Percentiles rank a stretch among this genome's conserved stretches.
Evolutionary conservation across 352 stramenopile genomes (phyloP).

Genomic region (Phytophthora boehmeriae): DNA sequence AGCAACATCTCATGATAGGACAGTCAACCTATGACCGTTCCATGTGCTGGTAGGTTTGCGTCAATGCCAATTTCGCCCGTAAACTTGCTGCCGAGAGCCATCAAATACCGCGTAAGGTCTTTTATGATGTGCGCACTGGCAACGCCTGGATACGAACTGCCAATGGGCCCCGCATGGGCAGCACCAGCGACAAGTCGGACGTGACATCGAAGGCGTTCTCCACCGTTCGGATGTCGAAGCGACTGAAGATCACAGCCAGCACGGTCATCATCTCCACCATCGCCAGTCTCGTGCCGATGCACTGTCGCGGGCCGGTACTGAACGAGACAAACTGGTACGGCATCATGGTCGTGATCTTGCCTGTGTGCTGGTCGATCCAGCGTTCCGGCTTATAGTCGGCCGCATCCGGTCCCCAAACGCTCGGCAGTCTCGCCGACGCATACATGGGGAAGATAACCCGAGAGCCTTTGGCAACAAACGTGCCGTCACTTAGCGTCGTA

Average conservation of each 20-base stretch:
- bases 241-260: constrained; percentile 51
- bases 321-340: constrained; percentile 42
- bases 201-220: constrained; percentile 34
- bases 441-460: constrained; percentile 35
- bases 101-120: too few relatives aligned
- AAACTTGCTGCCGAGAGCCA: too few relatives aligned
- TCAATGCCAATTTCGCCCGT: too few relatives aligned
- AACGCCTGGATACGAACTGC: constrained; percentile 22
- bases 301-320: constrained; percentile 37
- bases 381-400: constrained; percentile 48
- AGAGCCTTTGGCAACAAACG: constrained; percentile 32
- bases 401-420: constrained; percentile 50
- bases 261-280: constrained; percentile 46
- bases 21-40: too few relatives aligned
- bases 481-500: constrained; percentile 53
- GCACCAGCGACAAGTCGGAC: constrained; percentile 43
- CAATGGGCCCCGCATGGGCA: constrained; percentile 38
- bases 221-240: constrained; percentile 47
- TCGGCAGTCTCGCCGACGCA: constrained; percentile 21
- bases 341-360: constrained; percentile 34
- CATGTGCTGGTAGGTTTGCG: too few relatives aligned
- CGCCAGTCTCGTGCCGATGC: constrained; percentile 39
- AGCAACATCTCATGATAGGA: too few relatives aligned
- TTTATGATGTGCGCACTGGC: too few relatives aligned
- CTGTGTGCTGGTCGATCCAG: constrained; percentile 33